Base-by-base conservation (phyloP, 176 grass and related monocot genomes). In the Otatea glauca region DNA sequence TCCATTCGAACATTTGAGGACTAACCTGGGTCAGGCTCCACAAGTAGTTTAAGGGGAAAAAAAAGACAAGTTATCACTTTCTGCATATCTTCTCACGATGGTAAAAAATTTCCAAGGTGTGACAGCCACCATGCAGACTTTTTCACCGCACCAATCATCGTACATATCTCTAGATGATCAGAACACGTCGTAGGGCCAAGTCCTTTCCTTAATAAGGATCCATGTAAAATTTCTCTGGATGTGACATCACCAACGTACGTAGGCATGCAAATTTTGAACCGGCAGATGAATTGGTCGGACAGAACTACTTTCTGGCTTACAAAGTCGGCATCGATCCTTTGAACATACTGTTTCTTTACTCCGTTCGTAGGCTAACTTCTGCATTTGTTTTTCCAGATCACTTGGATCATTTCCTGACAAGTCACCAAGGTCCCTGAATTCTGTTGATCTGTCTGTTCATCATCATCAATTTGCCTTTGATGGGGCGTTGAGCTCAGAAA, bases 401-500 rank as follows among this genome's bases (percentile, higher is more conserved):
- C 6, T 4, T 3, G 41, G 70, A 77, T 23, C 54, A n/a, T 88
- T 32, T 77, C 61, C 60, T 42, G 23, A n/a, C 12, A 39, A 53
- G 44, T 21, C 18, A 14, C 25, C 69, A 14, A 24, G 53, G 70
- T 70, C 55, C 32, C 34, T 20, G 25, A 47, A 77, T 86, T 86
- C 37, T 21, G 55, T 59, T 77, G 47, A 75, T 71, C 47, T 4
- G 75, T 72, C 73, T 3, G 79, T 49, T 72, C 43, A 50, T 71
- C n/a, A 41, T 29, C 68, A 42, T 68, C 78, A 65, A 39, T 65
- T 56, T 17, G 68, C 39, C 53, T 62, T 38, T 17, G 16, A 51
- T 43, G 13, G 29, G 51, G n/a, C 21, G 39, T 43, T 68, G 42
- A 18, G 62, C 34, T 89, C 51, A 53, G 70, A 85, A 25, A 86